phyloP scores from a whole-genome alignment of 2,329 filamentous ascomycete species.

The Pseudogymnoascus sp. region DNA sequence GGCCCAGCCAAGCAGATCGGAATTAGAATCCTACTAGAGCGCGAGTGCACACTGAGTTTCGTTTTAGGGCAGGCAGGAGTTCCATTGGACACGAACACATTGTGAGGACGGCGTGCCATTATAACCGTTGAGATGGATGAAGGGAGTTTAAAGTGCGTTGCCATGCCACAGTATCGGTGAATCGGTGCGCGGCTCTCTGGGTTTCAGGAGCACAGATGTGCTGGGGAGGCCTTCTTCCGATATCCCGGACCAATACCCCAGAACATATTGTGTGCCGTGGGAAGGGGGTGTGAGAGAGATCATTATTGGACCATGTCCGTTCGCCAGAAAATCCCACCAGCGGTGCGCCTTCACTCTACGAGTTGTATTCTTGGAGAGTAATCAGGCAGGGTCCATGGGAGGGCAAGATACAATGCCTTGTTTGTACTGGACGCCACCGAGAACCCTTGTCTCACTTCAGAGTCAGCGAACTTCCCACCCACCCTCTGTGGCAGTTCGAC shows the following conservation, averaged over 20 bases:
- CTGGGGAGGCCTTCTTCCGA: not conserved
- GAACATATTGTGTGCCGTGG: not conserved
- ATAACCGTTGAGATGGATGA: not conserved
- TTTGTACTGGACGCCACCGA: not conserved
- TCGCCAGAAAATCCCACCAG: not conserved
- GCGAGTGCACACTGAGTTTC: not conserved
- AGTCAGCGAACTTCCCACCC: not conserved
- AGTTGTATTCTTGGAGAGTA: not conserved
- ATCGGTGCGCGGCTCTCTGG: not conserved
- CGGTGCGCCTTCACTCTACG: not conserved
- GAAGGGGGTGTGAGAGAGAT: not conserved
- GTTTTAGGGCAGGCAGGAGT: not conserved
- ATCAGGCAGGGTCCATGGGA: not conserved
- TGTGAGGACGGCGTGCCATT: not conserved
- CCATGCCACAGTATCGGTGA: not conserved
- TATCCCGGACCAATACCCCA: not conserved
- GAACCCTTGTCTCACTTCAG: not conserved
- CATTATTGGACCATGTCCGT: not conserved
- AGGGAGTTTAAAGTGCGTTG: not conserved
- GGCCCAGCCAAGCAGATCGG: not conserved
- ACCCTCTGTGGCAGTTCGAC: not conserved
- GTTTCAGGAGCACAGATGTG: not conserved
- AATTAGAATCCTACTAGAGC: not conserved
- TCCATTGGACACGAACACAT: not conserved
- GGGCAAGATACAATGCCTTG: not conserved